These are phyloP conservation scores for Cordyceps tenuipes DNA, from an alignment of 2,329 filamentous ascomycete species.

Conservation along the genomic window DNA sequence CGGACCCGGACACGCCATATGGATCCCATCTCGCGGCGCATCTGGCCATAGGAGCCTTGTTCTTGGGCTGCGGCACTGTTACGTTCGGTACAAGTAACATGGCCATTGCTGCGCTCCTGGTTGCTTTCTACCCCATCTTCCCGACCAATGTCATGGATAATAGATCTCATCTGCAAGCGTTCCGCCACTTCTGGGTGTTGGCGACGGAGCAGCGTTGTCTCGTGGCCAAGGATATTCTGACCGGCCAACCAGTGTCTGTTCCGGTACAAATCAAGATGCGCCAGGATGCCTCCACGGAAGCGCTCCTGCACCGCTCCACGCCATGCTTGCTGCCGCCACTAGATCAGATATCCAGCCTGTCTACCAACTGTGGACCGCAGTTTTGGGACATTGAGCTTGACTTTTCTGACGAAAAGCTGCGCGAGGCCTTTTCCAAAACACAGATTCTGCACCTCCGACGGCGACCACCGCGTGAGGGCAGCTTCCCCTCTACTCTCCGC, in stretches of 20 bases:
- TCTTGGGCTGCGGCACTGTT: constrained; percentile 84
- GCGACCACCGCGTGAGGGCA: constrained; percentile 57
- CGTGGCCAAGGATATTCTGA: constrained; percentile 78
- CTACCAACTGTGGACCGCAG: constrained; percentile 50
- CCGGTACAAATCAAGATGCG: constrained; percentile 59
- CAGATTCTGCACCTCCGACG: constrained; percentile 70
- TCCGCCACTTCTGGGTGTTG: constrained; percentile 94
- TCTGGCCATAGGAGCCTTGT: constrained; percentile 82
- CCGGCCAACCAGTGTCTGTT: constrained; percentile 67
- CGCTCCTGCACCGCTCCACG: constrained; percentile 36
- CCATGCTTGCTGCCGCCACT: constrained; percentile 59
- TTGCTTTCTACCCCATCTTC: constrained; percentile 91
- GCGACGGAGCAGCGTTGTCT: constrained; percentile 85
- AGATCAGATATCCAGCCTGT: constrained; percentile 50
- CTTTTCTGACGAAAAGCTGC: constrained; percentile 57
- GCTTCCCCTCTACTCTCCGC: constrained; percentile 66
- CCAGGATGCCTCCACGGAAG: constrained; percentile 28
- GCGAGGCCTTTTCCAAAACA: constrained; percentile 52
- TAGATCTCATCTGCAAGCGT: constrained; percentile 87
- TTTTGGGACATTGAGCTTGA: constrained; percentile 81
- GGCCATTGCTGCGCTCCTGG: constrained; percentile 75
- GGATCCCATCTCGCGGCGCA: constrained; percentile 91
- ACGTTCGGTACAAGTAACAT: constrained; percentile 86
- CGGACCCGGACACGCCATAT: constrained; percentile 77
- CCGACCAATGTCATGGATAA: constrained; percentile 88